Conservation (phyloP, 202 grass and related monocot genomes). For the Setaria viridis region DNA sequence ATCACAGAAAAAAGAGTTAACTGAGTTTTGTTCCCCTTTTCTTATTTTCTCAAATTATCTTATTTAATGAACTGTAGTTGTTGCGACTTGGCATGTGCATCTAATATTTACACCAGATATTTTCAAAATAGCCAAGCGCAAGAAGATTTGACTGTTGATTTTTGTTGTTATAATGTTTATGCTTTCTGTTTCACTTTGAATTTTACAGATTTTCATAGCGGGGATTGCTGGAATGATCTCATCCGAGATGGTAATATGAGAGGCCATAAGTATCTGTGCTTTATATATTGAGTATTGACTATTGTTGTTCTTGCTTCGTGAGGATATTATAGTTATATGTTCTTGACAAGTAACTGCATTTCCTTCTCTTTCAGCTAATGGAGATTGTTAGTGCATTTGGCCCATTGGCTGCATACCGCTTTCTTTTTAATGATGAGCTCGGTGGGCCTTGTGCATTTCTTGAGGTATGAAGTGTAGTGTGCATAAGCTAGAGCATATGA, state of each 20-base stretch:
- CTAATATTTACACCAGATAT: neutral
- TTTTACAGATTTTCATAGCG: conserved; percentile 86
- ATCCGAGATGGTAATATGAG: conserved; percentile 74
- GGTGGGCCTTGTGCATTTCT: conserved; percentile 82
- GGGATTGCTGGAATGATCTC: conserved; percentile 81
- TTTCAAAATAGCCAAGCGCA: conserved; percentile 43
- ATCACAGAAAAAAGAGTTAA: neutral
- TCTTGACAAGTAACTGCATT: conserved; percentile 39
- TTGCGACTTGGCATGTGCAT: neutral
- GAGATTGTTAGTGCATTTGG: conserved; percentile 91
- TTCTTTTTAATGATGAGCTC: conserved; percentile 68
- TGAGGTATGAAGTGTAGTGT: conserved; percentile 64
- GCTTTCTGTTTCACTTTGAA: conserved; percentile 43
- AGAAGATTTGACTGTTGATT: conserved; percentile 14
- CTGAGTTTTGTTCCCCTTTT: neutral
- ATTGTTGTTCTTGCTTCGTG: conserved; percentile 13
- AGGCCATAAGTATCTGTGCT: conserved; percentile 28
- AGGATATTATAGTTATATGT: neutral
- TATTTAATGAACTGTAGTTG: neutral
- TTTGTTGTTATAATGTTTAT: neutral
- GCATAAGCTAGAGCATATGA: conserved; percentile 28
- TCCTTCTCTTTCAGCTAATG: conserved; percentile 76
- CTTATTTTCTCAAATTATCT: neutral
- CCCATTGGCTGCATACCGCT: conserved; percentile 71
- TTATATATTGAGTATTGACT: conserved; percentile 30